Evolutionary conservation across 2,329 filamentous ascomycete genomes (phyloP).

Genomic region (Colletotrichum tofieldiae): DNA sequence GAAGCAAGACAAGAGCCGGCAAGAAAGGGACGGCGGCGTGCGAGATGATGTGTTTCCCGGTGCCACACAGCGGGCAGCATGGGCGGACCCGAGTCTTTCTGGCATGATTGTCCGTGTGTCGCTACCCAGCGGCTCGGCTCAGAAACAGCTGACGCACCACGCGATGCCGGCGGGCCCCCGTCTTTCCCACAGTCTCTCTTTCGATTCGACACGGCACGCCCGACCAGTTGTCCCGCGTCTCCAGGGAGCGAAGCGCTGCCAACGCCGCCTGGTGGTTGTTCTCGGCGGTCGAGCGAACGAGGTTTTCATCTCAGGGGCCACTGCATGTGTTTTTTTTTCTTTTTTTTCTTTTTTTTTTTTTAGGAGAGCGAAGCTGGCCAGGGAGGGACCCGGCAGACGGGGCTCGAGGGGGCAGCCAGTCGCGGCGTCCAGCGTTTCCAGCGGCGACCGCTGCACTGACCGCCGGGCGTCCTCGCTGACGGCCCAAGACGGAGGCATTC

Average conservation of each 20-base stretch:
- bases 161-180: slow-evolving; percentile 4
- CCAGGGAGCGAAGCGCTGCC: no score
- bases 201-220: not conserved
- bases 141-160: slow-evolving; percentile 39
- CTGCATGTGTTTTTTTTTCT: not conserved
- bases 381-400: not conserved
- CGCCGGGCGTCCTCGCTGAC: slow-evolving; percentile 22
- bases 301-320: not conserved
- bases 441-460: slow-evolving; percentile 11
- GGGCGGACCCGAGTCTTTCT: slow-evolving; percentile 10
- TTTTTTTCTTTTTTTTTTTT: no score
- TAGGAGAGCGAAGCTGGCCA: not conserved
- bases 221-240: not conserved
- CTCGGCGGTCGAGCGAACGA: not conserved
- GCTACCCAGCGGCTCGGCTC: not conserved
- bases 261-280: not conserved
- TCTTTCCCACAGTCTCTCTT: not conserved
- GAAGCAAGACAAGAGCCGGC: not conserved
- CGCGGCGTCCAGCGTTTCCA: not conserved
- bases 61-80: slow-evolving; percentile 2
- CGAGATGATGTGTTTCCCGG: not conserved
- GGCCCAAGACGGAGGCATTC: slow-evolving; percentile 2
- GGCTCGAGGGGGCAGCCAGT: not conserved
- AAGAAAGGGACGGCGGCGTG: not conserved
- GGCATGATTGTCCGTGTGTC: slow-evolving; percentile 23